phyloP scores from a whole-genome alignment of 352 stramenopile species.

The Elongisporangium prolatum region DNA sequence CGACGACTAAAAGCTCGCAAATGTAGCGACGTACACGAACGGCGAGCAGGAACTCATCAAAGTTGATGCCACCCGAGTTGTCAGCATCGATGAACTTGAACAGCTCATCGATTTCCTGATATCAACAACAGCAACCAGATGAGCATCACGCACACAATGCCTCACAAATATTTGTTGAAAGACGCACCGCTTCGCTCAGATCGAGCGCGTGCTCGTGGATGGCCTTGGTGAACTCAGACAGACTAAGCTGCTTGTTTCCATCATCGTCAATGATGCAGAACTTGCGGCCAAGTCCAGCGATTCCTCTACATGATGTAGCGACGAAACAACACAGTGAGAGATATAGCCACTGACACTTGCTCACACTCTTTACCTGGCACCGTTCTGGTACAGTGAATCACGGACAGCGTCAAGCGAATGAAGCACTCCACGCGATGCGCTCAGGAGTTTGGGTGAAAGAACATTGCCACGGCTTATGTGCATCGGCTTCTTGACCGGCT shows the following conservation, averaged over 20 bases:
- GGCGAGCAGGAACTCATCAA: slow-evolving; percentile 79
- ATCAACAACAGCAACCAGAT: not conserved
- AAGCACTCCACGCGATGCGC: slow-evolving; percentile 50
- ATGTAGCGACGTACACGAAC: slow-evolving; percentile 28
- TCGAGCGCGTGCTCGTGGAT: slow-evolving; percentile 63
- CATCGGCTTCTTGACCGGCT: slow-evolving; percentile 44
- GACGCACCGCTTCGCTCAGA: slow-evolving; percentile 32
- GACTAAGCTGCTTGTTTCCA: slow-evolving; percentile 68
- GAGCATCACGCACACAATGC: not conserved
- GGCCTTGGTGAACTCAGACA: slow-evolving; percentile 75
- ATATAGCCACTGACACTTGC: not conserved
- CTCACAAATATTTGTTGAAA: not conserved
- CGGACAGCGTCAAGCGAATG: slow-evolving; percentile 59
- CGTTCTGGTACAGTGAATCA: slow-evolving; percentile 72
- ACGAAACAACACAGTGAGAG: not conserved
- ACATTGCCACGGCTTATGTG: slow-evolving; percentile 70
- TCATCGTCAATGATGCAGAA: slow-evolving; percentile 90
- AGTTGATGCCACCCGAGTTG: slow-evolving; percentile 74
- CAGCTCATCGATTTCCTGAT: slow-evolving; percentile 56
- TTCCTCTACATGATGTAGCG: slow-evolving; percentile 25
- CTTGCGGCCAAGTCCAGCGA: slow-evolving; percentile 72
- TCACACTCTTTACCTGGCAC: slow-evolving; percentile 38
- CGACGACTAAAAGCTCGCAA: not conserved
- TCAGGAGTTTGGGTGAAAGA: slow-evolving; percentile 48
- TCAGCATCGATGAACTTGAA: slow-evolving; percentile 85